phyloP scores from a whole-genome alignment of 108 stramenopile species.

The Cyclotella sp. region DNA sequence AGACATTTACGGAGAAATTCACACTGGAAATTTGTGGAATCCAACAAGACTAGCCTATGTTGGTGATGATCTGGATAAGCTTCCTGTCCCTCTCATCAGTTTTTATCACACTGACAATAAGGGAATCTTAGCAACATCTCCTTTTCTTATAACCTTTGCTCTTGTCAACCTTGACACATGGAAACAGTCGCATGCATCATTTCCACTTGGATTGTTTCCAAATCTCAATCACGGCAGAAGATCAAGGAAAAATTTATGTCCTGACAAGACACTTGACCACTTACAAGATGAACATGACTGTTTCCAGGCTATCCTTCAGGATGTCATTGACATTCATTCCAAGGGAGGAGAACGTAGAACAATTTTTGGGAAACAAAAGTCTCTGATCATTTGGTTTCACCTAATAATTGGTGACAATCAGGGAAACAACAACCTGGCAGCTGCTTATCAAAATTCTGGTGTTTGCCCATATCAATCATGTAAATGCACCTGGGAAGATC shows the following conservation, averaged over 20 bases:
- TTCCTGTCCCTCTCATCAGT: background rate
- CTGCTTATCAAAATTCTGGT: background rate
- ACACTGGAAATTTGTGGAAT: background rate
- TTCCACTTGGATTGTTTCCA: slow-evolving; percentile 2
- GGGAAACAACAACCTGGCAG: background rate
- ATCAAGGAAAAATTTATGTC: background rate
- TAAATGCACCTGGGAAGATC: background rate
- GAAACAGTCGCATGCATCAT: background rate
- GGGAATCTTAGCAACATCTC: background rate
- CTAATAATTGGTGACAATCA: slow-evolving; percentile 3
- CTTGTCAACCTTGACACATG: background rate
- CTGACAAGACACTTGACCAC: background rate
- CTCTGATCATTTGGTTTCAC: background rate
- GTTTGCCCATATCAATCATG: background rate
- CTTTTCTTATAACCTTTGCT: background rate
- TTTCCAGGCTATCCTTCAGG: background rate
- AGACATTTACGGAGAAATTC: slow-evolving; percentile 7
- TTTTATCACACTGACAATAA: slow-evolving; percentile 1
- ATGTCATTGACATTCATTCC: background rate
- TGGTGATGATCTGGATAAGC: background rate
- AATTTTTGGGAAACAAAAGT: background rate
- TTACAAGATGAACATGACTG: slow-evolving; percentile 17
- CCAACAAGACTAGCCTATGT: background rate
- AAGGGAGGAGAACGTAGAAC: background rate
- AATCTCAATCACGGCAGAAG: background rate